Base-by-base conservation (phyloP, 2,329 filamentous ascomycete genomes). In the Epichloe uncinata region DNA sequence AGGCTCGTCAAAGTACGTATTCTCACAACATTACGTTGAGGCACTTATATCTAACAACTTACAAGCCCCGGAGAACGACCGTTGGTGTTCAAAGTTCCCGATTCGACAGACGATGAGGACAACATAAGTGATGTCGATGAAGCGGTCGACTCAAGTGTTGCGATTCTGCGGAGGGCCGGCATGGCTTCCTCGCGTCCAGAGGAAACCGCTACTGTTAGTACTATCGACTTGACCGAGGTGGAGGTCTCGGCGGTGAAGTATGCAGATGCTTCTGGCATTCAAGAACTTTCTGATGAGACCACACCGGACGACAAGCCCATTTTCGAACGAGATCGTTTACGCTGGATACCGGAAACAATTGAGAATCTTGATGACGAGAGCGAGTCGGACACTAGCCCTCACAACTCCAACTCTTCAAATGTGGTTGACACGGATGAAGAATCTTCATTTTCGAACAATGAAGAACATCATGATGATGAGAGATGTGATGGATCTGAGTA, bases 61-160 rank as follows among this genome's bases (percentile, higher is more conserved):
- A 13, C 15, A 30, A 65, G 64, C 34, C 59, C 57, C 3, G 48
- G 53, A 13, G 56, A 59, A 37, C 58, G 54, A 30, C 60, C 60
- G 36, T 60, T 58, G 40, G 62, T 63, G 20, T 73, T 72, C 46
- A 60, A 60, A 35, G 69, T 73, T 2, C 71, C 71, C 0, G 70
- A 73, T 47, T 70, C 71, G 8, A 61, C 58, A 7, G 68, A 70
- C 18, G 52, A 57, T 2, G 62, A 66, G 35, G 60, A 61, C 20
- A 50, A 55, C 0, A 55, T 55, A 22, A 63, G 58, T 30, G 60
- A 61, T 22, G 58, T 61, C 6, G 58, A 63, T 16, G 42, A 54
- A 12, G 55, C 50, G 37, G 55, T 66, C 26, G 51, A 54, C 33
- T 56, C 58, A 36, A 63, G 58, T 49, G 54, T 57, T 13, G 50